phyloP scores from a whole-genome alignment of 768 basidiomycete genomes.

The Lactifluus hygrophoroides region DNA sequence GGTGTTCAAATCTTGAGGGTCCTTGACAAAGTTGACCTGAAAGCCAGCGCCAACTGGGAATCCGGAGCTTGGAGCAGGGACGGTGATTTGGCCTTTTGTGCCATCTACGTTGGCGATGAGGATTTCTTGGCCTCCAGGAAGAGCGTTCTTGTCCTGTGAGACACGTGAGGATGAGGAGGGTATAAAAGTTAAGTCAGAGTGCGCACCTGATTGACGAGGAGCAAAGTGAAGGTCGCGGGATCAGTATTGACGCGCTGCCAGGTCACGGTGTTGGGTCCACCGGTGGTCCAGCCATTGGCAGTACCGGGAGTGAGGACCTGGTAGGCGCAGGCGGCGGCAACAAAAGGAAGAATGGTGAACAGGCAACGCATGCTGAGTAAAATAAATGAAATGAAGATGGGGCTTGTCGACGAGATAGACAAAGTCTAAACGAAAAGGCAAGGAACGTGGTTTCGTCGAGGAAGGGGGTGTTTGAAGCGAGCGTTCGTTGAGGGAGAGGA shows the following conservation, averaged over 20 bases:
- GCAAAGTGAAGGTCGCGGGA: constrained; percentile 52
- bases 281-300: constrained; percentile 47
- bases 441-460: constrained; percentile 15
- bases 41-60: constrained; percentile 57
- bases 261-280: constrained; percentile 38
- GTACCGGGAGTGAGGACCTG: constrained; percentile 36
- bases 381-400: not conserved
- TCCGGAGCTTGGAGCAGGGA: constrained; percentile 51
- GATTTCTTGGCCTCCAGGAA: constrained; percentile 34
- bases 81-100: constrained; percentile 29
- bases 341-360: constrained; percentile 36
- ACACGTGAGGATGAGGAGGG: not conserved
- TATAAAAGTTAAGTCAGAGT: not conserved
- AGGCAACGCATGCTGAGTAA: constrained; percentile 35
- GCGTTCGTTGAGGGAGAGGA: not conserved
- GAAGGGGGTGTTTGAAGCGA: not conserved
- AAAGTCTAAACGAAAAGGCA: not conserved
- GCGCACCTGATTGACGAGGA: constrained; percentile 57
- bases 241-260: constrained; percentile 69
- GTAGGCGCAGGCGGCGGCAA: constrained; percentile 51
- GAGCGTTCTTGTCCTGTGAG: constrained; percentile 26
- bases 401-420: not conserved
- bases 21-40: constrained; percentile 64
- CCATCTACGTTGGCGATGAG: constrained; percentile 51
- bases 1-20: constrained; percentile 35